These are phyloP conservation scores for Akanthomyces dipterigenus DNA, from an alignment of 2,329 filamentous ascomycete species.

Conservation along the genomic window DNA sequence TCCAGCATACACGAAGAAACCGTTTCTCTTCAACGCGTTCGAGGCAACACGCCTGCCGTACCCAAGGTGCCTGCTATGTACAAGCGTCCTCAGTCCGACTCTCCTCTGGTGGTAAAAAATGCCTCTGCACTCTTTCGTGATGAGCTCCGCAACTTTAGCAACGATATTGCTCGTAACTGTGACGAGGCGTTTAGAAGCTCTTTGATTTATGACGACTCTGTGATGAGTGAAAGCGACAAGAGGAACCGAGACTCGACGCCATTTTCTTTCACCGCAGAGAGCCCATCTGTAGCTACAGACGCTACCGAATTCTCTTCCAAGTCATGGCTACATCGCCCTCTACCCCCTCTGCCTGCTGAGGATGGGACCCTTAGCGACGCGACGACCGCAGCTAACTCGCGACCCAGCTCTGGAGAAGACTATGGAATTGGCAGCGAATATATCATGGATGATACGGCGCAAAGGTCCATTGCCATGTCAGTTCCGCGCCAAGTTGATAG, in stretches of 20 bases:
- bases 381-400: constrained; percentile 17
- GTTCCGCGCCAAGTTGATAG: constrained; percentile 33
- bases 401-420: constrained; percentile 21
- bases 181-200: constrained; percentile 84
- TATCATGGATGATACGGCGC: constrained; percentile 20
- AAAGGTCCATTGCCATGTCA: constrained; percentile 25
- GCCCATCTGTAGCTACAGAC: constrained; percentile 22
- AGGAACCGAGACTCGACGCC: constrained; percentile 32
- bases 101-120: constrained; percentile 19
- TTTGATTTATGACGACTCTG: constrained; percentile 35
- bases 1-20: background rate
- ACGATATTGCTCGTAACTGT: constrained; percentile 80
- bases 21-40: constrained; percentile 6
- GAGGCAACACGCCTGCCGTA: constrained; percentile 25
- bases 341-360: constrained; percentile 42
- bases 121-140: constrained; percentile 49
- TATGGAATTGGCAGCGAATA: constrained; percentile 17
- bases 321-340: constrained; percentile 42
- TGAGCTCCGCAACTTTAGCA: constrained; percentile 76
- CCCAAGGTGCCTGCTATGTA: constrained; percentile 18
- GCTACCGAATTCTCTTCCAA: constrained; percentile 24
- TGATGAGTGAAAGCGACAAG: constrained; percentile 26
- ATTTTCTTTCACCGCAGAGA: constrained; percentile 35
- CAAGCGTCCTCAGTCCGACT: constrained; percentile 21
- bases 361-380: constrained; percentile 17